phyloP scores from a whole-genome alignment of 495 filamentous ascomycete species.

The Neurospora pannonica region DNA sequence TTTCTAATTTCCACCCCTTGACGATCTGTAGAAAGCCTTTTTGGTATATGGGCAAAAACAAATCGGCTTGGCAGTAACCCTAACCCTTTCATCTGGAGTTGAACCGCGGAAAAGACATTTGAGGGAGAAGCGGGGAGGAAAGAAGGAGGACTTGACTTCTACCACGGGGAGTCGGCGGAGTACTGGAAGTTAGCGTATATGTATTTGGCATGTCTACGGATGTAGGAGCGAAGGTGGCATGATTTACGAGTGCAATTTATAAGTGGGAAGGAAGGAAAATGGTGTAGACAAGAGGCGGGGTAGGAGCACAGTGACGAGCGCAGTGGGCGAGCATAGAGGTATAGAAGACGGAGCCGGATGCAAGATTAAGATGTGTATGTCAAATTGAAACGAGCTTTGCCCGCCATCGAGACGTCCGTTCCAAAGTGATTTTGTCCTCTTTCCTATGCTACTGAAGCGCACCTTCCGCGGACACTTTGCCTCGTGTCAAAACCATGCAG shows the following conservation, averaged over 20 bases:
- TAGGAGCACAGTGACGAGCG: too few relatives aligned
- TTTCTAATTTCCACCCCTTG: rapidly evolving
- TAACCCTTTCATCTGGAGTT: not conserved
- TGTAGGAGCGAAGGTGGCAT: not conserved
- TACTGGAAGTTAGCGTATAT: not conserved
- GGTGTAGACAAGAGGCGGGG: not conserved
- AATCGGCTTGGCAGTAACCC: not conserved
- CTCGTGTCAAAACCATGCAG: too few relatives aligned
- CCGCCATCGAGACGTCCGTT: too few relatives aligned
- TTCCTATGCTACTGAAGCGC: not conserved
- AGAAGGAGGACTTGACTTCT: not conserved
- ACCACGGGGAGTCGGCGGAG: not conserved
- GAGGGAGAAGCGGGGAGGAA: not conserved
- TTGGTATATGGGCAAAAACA: not conserved
- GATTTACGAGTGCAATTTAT: rapidly evolving
- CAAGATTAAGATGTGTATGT: not conserved
- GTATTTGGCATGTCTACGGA: not conserved
- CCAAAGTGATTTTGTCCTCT: too few relatives aligned
- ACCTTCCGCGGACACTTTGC: not conserved
- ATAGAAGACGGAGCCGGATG: not conserved
- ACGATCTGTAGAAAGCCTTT: not conserved
- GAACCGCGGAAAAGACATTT: not conserved
- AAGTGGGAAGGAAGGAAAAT: not conserved
- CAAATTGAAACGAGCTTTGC: not conserved
- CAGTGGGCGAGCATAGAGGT: too few relatives aligned